These are phyloP conservation scores for Lizonia empirigonia DNA, from an alignment of 2,329 filamentous ascomycete genomes.

Conservation along the genomic window DNA sequence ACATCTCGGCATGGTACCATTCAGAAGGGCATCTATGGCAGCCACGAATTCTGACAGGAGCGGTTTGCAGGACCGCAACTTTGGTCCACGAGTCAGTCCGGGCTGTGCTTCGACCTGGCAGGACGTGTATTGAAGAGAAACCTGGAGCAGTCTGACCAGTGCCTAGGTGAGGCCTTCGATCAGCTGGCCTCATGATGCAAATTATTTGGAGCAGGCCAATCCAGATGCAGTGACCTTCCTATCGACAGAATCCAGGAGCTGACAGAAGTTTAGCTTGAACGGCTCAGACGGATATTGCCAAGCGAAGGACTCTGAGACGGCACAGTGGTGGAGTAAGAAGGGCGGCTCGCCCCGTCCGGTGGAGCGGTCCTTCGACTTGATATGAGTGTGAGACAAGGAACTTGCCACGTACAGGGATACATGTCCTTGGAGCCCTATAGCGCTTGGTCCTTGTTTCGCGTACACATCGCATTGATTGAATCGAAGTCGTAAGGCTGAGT, in stretches of 20 bases:
- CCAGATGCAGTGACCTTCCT: background rate
- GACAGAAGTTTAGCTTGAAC: background rate
- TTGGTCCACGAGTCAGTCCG: no score
- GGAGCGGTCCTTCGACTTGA: constrained; percentile 6
- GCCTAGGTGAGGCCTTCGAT: background rate
- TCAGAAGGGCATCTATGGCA: no score
- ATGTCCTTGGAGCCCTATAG: constrained; percentile 2
- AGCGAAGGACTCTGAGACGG: constrained; percentile 13
- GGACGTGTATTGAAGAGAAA: background rate
- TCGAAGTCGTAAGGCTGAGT: constrained; percentile 19
- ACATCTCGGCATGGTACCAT: no score
- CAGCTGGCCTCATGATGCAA: background rate
- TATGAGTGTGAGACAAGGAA: constrained; percentile 6
- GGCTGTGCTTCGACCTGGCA: no score
- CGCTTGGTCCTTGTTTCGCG: background rate
- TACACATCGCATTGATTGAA: constrained; percentile 1
- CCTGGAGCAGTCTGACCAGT: background rate
- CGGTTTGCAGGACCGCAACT: no score
- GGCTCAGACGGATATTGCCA: background rate
- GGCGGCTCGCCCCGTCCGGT: constrained; percentile 25
- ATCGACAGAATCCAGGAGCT: background rate
- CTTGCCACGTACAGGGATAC: background rate
- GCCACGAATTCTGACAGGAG: no score
- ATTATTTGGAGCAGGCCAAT: background rate
- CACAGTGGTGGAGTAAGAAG: constrained; percentile 12